These are phyloP conservation scores for Croton setiger DNA, from an alignment of 441 rosid species.

Conservation along the genomic window DNA sequence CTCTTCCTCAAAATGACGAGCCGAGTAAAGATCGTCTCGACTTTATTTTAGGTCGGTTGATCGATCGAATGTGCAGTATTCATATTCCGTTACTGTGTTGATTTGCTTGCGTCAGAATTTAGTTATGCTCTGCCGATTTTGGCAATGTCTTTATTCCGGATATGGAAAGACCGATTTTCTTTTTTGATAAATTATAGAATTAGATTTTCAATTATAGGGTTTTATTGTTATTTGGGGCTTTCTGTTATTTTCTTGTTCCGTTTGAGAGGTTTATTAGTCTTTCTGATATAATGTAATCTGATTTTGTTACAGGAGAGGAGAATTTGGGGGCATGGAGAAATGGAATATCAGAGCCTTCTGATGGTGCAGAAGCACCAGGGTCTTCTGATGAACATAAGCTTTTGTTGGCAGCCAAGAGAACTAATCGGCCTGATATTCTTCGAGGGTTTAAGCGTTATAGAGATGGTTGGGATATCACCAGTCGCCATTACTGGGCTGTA, in stretches of 20 bases:
- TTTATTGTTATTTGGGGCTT: too few species aligned
- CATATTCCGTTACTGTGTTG: neutral
- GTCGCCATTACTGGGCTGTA: conserved; percentile 91
- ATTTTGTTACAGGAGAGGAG: conserved; percentile 41
- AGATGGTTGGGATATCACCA: conserved; percentile 85
- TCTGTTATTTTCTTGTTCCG: neutral
- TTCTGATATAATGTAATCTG: conserved; percentile 13
- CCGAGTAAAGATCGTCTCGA: conserved; percentile 40
- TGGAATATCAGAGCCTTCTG: conserved; percentile 32
- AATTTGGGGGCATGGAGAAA: conserved; percentile 60
- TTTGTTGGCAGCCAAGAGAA: conserved; percentile 70
- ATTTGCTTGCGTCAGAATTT: neutral
- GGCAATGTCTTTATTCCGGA: neutral
- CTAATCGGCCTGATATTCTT: conserved; percentile 83
- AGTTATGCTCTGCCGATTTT: conserved; percentile 14
- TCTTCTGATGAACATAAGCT: conserved; percentile 42
- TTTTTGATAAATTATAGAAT: neutral
- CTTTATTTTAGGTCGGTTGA: conserved; percentile 51
- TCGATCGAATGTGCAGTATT: neutral
- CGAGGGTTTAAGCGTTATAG: conserved; percentile 53
- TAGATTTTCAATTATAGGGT: too few species aligned
- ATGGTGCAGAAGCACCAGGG: conserved; percentile 54
- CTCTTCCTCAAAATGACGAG: conserved; percentile 33
- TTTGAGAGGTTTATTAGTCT: neutral
- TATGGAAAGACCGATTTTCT: neutral